A percentile compares a stretch with the other conserved stretches of the same genome.
These are phyloP conservation scores for Fagus crenata DNA, from an alignment of 306 rosid genomes.

Conservation along the genomic window DNA sequence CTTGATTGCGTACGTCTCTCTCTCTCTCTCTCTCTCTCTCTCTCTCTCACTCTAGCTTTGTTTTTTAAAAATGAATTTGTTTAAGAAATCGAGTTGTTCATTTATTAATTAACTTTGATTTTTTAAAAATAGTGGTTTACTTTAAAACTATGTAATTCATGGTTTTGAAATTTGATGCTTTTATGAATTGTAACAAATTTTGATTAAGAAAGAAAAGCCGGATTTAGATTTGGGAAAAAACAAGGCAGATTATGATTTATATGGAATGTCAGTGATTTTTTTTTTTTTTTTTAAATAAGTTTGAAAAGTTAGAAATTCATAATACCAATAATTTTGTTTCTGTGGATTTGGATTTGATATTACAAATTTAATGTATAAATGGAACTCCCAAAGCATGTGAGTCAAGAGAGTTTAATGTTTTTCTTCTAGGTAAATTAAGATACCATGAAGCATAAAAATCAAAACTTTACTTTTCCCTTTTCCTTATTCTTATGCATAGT, in stretches of 20 bases:
- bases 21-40: too few relatives aligned
- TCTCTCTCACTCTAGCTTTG: too few relatives aligned
- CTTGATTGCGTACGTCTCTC: constrained; percentile 44
- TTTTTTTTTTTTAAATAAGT: not conserved
- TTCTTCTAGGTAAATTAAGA: not conserved
- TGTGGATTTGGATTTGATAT: not conserved
- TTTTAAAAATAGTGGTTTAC: too few relatives aligned
- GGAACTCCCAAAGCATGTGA: not conserved
- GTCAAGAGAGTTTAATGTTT: too few relatives aligned
- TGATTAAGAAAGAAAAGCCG: too few relatives aligned
- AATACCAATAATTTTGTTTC: not conserved
- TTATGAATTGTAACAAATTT: too few relatives aligned
- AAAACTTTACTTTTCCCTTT: not conserved
- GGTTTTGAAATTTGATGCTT: too few relatives aligned
- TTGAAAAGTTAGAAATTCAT: not conserved
- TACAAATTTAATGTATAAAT: not conserved
- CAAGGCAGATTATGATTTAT: not conserved
- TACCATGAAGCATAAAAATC: not conserved
- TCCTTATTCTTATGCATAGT: not conserved
- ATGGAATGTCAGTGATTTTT: not conserved
- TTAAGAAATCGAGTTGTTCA: too few relatives aligned
- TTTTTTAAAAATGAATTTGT: too few relatives aligned
- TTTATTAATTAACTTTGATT: too few relatives aligned
- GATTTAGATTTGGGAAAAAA: too few relatives aligned
- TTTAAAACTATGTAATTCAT: too few relatives aligned